These are phyloP conservation scores for Monosporozyma solicola DNA, from an alignment of 805 yeast species.

Conservation along the genomic window DNA sequence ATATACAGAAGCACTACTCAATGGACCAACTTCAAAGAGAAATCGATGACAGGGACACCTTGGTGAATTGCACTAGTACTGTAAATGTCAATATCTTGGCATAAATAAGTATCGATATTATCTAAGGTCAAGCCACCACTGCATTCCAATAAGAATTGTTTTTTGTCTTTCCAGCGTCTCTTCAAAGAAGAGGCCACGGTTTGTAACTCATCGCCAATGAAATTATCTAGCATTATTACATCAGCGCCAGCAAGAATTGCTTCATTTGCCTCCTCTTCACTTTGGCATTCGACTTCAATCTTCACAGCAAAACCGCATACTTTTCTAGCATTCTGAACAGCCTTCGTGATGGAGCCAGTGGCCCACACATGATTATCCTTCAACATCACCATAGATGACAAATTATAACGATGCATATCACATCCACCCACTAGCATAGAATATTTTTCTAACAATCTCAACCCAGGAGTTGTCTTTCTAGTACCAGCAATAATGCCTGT, in stretches of 20 bases:
- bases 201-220: constrained; percentile 55
- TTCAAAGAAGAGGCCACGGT: constrained; percentile 58
- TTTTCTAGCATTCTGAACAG: constrained; percentile 64
- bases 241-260: constrained; percentile 95
- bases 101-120: constrained; percentile 56
- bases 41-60: constrained; percentile 78
- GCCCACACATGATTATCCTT: constrained; percentile 92
- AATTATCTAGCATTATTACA: constrained; percentile 89
- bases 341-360: constrained; percentile 82
- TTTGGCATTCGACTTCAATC: constrained; percentile 87
- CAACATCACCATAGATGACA: constrained; percentile 91
- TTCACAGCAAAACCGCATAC: constrained; percentile 86
- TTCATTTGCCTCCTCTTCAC: constrained; percentile 78
- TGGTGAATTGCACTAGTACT: constrained; percentile 89
- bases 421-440: constrained; percentile 94
- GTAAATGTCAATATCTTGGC: constrained; percentile 79
- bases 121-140: constrained; percentile 78
- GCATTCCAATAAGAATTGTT: constrained; percentile 70
- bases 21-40: constrained; percentile 51
- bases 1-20: neutral
- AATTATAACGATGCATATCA: constrained; percentile 85
- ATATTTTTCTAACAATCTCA: constrained; percentile 80
- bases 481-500: constrained; percentile 89
- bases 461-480: constrained; percentile 94
- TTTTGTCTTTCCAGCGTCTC: constrained; percentile 37